Conservation (phyloP, 78 protist genomes). For the Speleostelium caveatum region DNA sequence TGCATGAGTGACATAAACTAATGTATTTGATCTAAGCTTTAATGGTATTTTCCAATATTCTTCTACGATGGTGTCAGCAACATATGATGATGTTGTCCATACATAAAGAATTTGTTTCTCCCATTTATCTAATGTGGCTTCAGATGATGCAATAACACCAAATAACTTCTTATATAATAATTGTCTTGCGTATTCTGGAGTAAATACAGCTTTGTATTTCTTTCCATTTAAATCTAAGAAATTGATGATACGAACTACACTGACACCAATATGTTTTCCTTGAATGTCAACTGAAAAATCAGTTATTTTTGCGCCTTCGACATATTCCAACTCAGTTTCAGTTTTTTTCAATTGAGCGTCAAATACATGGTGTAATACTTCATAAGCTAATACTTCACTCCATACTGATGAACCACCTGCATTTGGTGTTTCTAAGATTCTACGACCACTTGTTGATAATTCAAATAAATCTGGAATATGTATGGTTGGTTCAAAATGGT, state of each 20-base stretch:
- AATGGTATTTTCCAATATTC: constrained; percentile 67
- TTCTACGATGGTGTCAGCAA: constrained; percentile 49
- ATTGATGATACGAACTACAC: constrained; percentile 79
- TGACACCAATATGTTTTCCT: constrained; percentile 70
- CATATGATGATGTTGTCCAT: constrained; percentile 57
- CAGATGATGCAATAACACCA: constrained; percentile 77
- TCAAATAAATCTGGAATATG: constrained; percentile 25
- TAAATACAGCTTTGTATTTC: constrained; percentile 53
- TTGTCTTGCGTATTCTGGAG: constrained; percentile 63
- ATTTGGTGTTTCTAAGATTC: constrained; percentile 80
- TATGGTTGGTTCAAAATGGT: constrained; percentile 65
- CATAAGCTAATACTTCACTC: constrained; percentile 82
- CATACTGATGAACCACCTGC: constrained; percentile 87
- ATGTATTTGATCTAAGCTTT: constrained; percentile 60
- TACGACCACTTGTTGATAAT: constrained; percentile 67
- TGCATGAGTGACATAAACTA: constrained; percentile 64
- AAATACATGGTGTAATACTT: constrained; percentile 54
- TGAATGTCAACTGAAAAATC: constrained; percentile 74
- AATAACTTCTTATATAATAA: constrained; percentile 79
- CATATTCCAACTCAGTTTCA: constrained; percentile 81
- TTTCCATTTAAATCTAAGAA: constrained; percentile 70
- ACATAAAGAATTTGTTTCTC: constrained; percentile 85
- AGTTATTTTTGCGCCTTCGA: constrained; percentile 76
- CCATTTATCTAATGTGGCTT: constrained; percentile 61
- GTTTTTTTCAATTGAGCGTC: constrained; percentile 60